These are phyloP conservation scores for Strobilomyces dryophilus DNA, from an alignment of 768 basidiomycete genomes.

Conservation along the genomic window DNA sequence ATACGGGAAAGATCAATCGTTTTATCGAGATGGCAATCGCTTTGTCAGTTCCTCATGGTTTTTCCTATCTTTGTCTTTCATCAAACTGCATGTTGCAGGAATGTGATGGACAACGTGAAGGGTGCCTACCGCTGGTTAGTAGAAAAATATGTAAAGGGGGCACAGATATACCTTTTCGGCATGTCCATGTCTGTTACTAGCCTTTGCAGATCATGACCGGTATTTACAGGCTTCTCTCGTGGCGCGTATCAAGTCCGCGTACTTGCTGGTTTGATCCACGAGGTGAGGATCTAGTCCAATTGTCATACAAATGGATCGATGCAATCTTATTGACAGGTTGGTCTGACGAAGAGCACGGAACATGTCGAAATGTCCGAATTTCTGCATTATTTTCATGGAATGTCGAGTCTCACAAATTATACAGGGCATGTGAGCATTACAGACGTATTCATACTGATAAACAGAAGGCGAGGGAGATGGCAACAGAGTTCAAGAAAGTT, in stretches of 20 bases:
- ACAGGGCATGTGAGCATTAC: neutral
- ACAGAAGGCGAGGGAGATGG: neutral
- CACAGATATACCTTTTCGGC: constrained; percentile 4
- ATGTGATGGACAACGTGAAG: constrained; percentile 31
- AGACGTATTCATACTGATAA: neutral
- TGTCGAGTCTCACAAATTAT: neutral
- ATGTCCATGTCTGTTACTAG: neutral
- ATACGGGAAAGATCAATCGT: neutral
- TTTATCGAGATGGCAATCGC: neutral
- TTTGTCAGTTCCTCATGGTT: neutral
- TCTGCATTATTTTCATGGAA: neutral
- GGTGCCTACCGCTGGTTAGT: constrained; percentile 32
- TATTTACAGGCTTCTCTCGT: neutral
- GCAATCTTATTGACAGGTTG: neutral
- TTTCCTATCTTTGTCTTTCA: neutral
- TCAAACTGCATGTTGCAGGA: constrained; percentile 18
- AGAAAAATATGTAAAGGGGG: constrained; percentile 26
- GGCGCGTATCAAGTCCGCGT: neutral
- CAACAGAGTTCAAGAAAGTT: neutral
- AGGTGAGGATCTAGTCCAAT: neutral
- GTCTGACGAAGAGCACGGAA: neutral
- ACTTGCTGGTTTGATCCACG: neutral
- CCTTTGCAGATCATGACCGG: neutral
- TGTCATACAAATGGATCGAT: neutral
- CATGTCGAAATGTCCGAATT: neutral